These are phyloP conservation scores for Heteromeles arbutifolia DNA, from an alignment of 306 rosid species.

Conservation along the genomic window DNA sequence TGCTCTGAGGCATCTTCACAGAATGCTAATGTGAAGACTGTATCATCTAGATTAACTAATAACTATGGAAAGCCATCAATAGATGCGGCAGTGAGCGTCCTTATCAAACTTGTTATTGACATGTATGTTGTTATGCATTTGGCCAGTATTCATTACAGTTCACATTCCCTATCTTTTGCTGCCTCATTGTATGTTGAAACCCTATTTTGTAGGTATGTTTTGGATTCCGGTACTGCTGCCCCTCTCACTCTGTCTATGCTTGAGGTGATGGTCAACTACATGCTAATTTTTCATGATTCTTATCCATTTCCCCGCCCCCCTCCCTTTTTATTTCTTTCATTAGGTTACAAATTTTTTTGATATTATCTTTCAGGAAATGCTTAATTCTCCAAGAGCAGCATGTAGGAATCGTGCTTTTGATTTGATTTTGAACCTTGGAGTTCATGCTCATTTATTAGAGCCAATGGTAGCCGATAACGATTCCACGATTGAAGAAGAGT, in stretches of 20 bases:
- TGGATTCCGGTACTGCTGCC: slow-evolving; percentile 84
- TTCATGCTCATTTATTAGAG: slow-evolving; percentile 95
- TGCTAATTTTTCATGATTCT: background rate
- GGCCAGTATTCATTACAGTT: slow-evolving; percentile 14
- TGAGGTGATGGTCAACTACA: slow-evolving; percentile 52
- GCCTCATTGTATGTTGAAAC: slow-evolving; percentile 17
- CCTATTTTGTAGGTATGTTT: slow-evolving; percentile 73
- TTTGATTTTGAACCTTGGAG: slow-evolving; percentile 94
- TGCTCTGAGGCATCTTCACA: slow-evolving; percentile 79
- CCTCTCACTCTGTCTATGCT: slow-evolving; percentile 98
- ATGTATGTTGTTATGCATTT: slow-evolving; percentile 63
- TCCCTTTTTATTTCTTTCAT: background rate
- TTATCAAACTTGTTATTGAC: slow-evolving; percentile 91
- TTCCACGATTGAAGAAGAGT: slow-evolving; percentile 82
- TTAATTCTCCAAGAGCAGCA: slow-evolving; percentile 67
- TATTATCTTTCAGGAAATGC: slow-evolving; percentile 69
- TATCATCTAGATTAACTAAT: slow-evolving; percentile 62
- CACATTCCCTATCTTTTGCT: slow-evolving; percentile 9
- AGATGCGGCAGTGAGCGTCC: slow-evolving; percentile 99
- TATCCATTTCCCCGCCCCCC: background rate
- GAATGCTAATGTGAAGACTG: slow-evolving; percentile 44
- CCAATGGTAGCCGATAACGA: slow-evolving; percentile 58
- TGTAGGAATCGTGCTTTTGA: slow-evolving; percentile 95
- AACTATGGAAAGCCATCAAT: slow-evolving; percentile 79
- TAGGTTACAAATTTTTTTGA: slow-evolving; percentile 15